phyloP scores from a whole-genome alignment of 768 basidiomycete genomes.

The Lactarius trivialis region DNA sequence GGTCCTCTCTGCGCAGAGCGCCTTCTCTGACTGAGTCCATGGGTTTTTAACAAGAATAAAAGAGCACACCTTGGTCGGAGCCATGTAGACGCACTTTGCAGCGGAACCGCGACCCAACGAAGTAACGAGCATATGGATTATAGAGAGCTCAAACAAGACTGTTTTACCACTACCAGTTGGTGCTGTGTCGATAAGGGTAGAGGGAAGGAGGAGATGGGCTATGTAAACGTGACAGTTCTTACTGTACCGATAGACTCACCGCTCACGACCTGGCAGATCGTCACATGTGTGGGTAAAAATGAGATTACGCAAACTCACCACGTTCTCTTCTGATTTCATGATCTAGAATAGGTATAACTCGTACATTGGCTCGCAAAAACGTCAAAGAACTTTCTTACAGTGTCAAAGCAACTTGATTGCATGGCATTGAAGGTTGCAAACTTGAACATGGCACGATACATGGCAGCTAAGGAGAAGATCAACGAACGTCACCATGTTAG shows the following conservation, averaged over 20 bases:
- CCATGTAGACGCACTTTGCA: constrained; percentile 84
- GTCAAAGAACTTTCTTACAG: constrained; percentile 39
- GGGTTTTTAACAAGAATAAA: background rate
- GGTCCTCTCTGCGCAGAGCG: constrained; percentile 78
- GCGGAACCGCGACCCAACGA: constrained; percentile 31
- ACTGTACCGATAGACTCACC: constrained; percentile 36
- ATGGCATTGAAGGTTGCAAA: constrained; percentile 90
- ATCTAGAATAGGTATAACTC: constrained; percentile 37
- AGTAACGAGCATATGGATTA: constrained; percentile 63
- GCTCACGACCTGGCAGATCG: constrained; percentile 53
- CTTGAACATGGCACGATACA: constrained; percentile 75
- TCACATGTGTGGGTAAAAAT: background rate
- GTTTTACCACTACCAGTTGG: constrained; percentile 98
- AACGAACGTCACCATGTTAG: background rate
- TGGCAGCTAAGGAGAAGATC: constrained; percentile 54
- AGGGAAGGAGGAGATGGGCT: constrained; percentile 1
- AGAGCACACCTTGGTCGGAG: constrained; percentile 72
- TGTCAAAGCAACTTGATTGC: constrained; percentile 77
- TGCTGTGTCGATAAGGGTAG: constrained; percentile 39
- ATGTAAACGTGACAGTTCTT: background rate
- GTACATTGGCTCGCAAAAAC: background rate
- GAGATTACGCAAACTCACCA: constrained; percentile 39
- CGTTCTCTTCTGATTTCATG: constrained; percentile 50
- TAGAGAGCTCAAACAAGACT: constrained; percentile 85
- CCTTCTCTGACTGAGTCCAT: constrained; percentile 38